A percentile compares a stretch with the other conserved stretches of the same genome.
Evolutionary conservation across 257 asterid species (phyloP).

Genomic region (Solanum pennellii): DNA sequence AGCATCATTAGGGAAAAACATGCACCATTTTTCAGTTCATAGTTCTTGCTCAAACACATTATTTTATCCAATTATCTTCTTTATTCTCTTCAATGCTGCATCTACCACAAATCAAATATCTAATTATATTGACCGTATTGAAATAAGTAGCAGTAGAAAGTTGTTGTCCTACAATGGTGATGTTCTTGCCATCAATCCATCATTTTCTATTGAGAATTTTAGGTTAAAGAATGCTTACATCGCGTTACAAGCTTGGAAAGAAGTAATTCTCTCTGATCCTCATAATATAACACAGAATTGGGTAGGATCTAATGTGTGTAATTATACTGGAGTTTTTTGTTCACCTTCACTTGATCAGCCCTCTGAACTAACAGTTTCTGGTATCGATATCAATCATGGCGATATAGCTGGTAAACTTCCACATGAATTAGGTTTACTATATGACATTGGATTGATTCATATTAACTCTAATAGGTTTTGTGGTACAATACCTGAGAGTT

Average conservation of each 20-base stretch:
- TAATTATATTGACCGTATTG: background rate
- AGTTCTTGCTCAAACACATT: conserved; percentile 2
- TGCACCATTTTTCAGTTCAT: background rate
- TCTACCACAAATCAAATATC: background rate
- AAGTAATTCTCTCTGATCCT: conserved; percentile 51
- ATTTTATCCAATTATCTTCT: conserved; percentile 7
- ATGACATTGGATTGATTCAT: conserved; percentile 43
- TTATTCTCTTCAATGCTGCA: conserved; percentile 5
- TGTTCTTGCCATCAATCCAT: conserved; percentile 35
- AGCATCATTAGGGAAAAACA: background rate
- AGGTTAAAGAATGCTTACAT: conserved; percentile 49
- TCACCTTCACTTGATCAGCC: conserved; percentile 41
- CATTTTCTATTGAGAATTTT: conserved; percentile 21
- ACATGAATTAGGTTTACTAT: conserved; percentile 46
- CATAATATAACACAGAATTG: conserved; percentile 32
- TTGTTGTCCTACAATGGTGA: conserved; percentile 38
- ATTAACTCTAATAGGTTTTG: conserved; percentile 58
- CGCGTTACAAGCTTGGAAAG: conserved; percentile 61
- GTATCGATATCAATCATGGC: conserved; percentile 49
- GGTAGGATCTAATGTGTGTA: conserved; percentile 48
- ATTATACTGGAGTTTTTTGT: conserved; percentile 55
- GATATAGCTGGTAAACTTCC: conserved; percentile 54
- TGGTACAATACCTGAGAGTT: conserved; percentile 41
- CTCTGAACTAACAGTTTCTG: conserved; percentile 41
- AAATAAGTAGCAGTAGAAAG: conserved; percentile 7